Percentiles rank a stretch among this genome's conserved stretches.
Conservation (phyloP, 768 basidiomycete species). For the Hericium rajendrae region DNA sequence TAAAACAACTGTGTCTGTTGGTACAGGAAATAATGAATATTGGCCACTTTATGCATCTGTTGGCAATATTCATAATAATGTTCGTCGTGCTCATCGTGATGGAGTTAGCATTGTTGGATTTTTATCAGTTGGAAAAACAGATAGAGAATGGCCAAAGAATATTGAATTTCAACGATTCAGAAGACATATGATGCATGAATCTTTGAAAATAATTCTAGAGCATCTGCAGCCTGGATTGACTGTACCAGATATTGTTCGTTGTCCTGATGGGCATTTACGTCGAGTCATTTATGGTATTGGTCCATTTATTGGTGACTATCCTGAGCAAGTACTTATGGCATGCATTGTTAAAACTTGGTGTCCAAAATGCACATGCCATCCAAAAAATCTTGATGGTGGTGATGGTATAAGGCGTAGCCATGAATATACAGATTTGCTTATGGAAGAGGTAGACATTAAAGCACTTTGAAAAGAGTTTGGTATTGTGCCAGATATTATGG, state of each 20-base stretch:
- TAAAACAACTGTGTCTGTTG: constrained; percentile 31
- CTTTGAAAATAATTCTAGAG: constrained; percentile 6
- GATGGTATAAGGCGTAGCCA: not conserved
- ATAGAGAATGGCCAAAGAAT: not conserved
- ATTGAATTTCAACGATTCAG: constrained; percentile 9
- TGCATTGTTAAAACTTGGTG: constrained; percentile 23
- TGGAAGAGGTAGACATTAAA: constrained; percentile 17
- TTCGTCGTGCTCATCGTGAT: constrained; percentile 14
- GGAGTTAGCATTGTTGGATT: constrained; percentile 15
- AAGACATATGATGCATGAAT: constrained; percentile 11
- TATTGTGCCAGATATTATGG: constrained; percentile 17
- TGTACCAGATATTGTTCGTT: constrained; percentile 7
- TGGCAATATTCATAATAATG: constrained; percentile 16
- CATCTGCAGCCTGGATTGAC: constrained; percentile 11
- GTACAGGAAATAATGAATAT: constrained; percentile 18
- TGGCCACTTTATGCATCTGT: constrained; percentile 19
- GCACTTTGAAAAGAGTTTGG: constrained; percentile 12
- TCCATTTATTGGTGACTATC: constrained; percentile 29
- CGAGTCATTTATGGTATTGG: constrained; percentile 16
- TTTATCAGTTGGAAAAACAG: constrained; percentile 22
- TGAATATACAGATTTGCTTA: constrained; percentile 2
- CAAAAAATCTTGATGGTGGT: not conserved
- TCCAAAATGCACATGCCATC: constrained; percentile 13
- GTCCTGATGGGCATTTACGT: constrained; percentile 26
- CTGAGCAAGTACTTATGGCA: constrained; percentile 25